These are phyloP conservation scores for Hyphopichia burtonii DNA, from an alignment of 1,139 yeast genomes.

Conservation along the genomic window DNA sequence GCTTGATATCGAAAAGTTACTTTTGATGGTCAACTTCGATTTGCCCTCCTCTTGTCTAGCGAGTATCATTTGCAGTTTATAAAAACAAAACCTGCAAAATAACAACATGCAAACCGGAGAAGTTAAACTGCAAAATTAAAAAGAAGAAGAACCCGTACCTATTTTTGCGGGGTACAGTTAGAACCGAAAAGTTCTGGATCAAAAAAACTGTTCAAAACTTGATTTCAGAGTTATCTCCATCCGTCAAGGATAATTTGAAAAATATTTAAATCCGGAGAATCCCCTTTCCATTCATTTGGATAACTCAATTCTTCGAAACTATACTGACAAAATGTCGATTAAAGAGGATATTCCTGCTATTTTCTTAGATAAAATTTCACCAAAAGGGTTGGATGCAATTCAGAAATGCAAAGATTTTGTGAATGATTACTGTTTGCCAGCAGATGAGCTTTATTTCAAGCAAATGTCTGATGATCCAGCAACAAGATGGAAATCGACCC, in stretches of 20 bases:
- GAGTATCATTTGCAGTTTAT: not conserved
- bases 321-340: slow-evolving; percentile 21
- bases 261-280: no score
- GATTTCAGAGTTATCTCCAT: no score
- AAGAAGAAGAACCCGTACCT: no score
- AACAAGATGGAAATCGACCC: slow-evolving; percentile 50
- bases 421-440: slow-evolving; percentile 60
- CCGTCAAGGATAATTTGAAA: no score
- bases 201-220: no score
- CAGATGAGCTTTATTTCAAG: slow-evolving; percentile 43
- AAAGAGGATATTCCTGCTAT: slow-evolving; percentile 46
- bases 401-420: slow-evolving; percentile 52
- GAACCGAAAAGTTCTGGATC: no score
- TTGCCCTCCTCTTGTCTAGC: not conserved
- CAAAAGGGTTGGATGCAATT: slow-evolving; percentile 52
- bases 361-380: slow-evolving; percentile 44
- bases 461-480: slow-evolving; percentile 42
- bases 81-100: not conserved
- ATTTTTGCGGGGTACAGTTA: no score
- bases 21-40: not conserved
- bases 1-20: not conserved
- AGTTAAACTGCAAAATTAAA: not conserved
- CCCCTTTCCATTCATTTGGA: no score
- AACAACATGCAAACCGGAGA: not conserved
- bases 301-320: not conserved